Conservation (phyloP, 257 asterid genomes). For the Fraxinus quadrangulata region DNA sequence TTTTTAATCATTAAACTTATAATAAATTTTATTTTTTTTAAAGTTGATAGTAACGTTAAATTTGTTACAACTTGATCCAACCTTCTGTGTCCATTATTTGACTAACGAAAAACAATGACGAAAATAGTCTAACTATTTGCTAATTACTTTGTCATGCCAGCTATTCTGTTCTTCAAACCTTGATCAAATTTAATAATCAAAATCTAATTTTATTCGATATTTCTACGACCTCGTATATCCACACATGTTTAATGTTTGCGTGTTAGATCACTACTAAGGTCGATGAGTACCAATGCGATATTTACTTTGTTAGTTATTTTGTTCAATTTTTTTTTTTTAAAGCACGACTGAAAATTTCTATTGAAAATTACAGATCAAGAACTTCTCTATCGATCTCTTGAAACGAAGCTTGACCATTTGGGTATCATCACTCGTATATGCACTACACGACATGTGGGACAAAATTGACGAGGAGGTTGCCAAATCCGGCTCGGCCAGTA, state of each 20-base stretch:
- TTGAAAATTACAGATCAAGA: conserved; percentile 51
- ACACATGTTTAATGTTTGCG: neutral
- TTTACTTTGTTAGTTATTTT: too few species aligned
- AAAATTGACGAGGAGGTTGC: conserved; percentile 54
- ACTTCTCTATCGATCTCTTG: conserved; percentile 53
- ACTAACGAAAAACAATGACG: too few species aligned
- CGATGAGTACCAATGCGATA: neutral
- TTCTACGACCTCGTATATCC: too few species aligned
- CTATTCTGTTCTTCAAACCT: too few species aligned
- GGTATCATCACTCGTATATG: conserved; percentile 56
- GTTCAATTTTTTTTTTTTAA: too few species aligned
- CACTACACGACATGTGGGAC: conserved; percentile 55
- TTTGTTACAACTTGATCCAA: neutral
- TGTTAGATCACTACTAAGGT: neutral
- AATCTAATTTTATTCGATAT: neutral
- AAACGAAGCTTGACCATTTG: conserved; percentile 67
- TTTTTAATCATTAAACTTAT: neutral
- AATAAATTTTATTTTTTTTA: neutral
- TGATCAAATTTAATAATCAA: too few species aligned
- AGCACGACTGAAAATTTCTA: too few species aligned
- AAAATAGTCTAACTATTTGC: too few species aligned
- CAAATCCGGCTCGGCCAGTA: conserved; percentile 34
- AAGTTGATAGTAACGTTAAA: neutral
- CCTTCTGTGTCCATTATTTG: too few species aligned
- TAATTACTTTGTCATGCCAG: too few species aligned